phyloP scores from a whole-genome alignment of 441 rosid genomes.

The Theobroma grandiflorum region DNA sequence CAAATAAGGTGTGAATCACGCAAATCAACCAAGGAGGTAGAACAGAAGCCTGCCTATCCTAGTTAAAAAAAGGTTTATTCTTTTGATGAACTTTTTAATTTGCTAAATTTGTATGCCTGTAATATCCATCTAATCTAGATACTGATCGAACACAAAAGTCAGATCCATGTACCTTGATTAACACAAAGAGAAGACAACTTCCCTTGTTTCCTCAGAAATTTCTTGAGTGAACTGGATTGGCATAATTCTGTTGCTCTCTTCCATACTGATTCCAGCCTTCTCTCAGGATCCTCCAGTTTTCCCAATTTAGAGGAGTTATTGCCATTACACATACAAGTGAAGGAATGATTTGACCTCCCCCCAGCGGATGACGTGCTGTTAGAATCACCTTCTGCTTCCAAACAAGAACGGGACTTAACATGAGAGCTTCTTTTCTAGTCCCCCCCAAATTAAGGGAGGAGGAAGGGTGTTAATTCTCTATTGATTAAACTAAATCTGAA shows the following conservation, averaged over 20 bases:
- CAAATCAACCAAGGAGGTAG: neutral
- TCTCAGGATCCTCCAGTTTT: slow-evolving; percentile 48
- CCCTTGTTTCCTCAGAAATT: slow-evolving; percentile 75
- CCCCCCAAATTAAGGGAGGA: no score
- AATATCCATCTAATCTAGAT: neutral
- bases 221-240: slow-evolving; percentile 74
- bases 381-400: slow-evolving; percentile 54
- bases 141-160: neutral
- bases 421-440: neutral
- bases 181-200: slow-evolving; percentile 71
- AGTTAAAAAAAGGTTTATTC: neutral
- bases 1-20: neutral
- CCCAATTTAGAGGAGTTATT: slow-evolving; percentile 43
- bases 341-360: slow-evolving; percentile 53
- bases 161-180: slow-evolving; percentile 60
- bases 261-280: slow-evolving; percentile 77
- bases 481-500: neutral
- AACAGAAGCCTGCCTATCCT: neutral
- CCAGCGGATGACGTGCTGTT: slow-evolving; percentile 57
- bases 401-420: slow-evolving; percentile 19
- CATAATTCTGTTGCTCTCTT: slow-evolving; percentile 67
- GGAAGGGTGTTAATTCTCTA: neutral
- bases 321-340: slow-evolving; percentile 50
- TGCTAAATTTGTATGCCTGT: neutral
- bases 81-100: neutral